Base-by-base conservation (phyloP, 768 basidiomycete species). In the Kwoniella europaea region DNA sequence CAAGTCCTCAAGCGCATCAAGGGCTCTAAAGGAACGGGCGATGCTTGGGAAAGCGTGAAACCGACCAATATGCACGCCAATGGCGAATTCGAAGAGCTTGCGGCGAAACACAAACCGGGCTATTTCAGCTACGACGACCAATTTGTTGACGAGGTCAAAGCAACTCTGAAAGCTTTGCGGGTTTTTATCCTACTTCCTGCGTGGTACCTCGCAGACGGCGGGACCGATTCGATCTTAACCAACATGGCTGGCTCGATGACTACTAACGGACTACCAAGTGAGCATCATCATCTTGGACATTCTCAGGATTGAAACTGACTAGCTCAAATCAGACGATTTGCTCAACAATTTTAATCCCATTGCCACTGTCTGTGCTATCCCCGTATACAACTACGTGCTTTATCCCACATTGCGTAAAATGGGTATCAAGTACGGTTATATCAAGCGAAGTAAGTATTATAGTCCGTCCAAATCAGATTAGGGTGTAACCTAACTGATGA, bases 281-380 rank as follows among this genome's bases (percentile, higher is more conserved):
- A 57, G 68, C 35, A 29, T 6, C 10, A 7, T 41, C 57, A 3
- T 27, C 2, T 2, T 27, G 27, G 27, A 27, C 2, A 2, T 0
- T 27, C 4, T 27, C 4, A 27, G 27, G 27, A 27, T 2, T 27
- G 27, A 27, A 3, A 3, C 4, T 27, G 27, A 27, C 27, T 27
- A 27, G 27, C 27, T 27, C 27, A 27, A 27, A 27, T 27, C 27
- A 27, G 80, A 82, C 68, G 80, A 80, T 66, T 53, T 79, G 2
- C 63, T 78, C 54, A 55, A 52, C 68, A 82, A 82, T 61, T 80
- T 80, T 71, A 82, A 82, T 72, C 43, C 74, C 9, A 63, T 82
- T 18, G 35, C 75, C 16, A 71, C 73, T 27, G 64, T 77, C 18
- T 52, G 73, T 35, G 69, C 62, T 53, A 69, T 74, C 10, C 81